These are phyloP conservation scores for Ocimum tenuiflorum DNA, from an alignment of 257 asterid genomes.

Conservation along the genomic window DNA sequence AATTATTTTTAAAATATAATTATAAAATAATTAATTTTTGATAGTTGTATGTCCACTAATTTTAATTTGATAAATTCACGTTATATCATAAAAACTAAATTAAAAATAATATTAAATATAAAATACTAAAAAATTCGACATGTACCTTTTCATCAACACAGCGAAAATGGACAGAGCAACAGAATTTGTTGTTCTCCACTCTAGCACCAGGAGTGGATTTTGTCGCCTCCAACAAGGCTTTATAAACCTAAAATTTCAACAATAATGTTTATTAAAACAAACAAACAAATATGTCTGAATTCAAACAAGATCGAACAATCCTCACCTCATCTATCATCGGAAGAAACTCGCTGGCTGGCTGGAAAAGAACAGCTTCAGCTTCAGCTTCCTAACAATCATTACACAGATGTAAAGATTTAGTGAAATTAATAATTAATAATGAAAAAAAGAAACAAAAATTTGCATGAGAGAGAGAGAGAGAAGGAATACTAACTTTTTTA, in stretches of 20 bases:
- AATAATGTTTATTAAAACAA: background rate
- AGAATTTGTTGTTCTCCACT: conserved; percentile 89
- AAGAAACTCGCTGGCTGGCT: conserved; percentile 84
- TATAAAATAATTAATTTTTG: too few species aligned
- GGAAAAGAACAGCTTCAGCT: conserved; percentile 61
- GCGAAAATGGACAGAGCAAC: conserved; percentile 85
- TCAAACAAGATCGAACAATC: too few species aligned
- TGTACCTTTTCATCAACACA: conserved; percentile 95
- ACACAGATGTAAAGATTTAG: background rate
- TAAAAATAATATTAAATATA: too few species aligned
- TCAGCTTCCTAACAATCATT: conserved; percentile 28
- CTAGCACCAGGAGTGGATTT: conserved; percentile 62
- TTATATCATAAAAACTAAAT: too few species aligned
- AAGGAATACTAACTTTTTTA: conserved; percentile 41
- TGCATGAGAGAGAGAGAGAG: conserved; percentile 8
- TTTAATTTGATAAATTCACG: too few species aligned
- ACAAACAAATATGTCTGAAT: too few species aligned
- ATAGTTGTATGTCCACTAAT: too few species aligned
- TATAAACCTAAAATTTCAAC: conserved; percentile 45
- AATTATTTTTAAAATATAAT: too few species aligned
- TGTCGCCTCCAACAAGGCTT: conserved; percentile 49
- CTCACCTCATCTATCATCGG: conserved; percentile 83
- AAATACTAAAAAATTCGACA: too few species aligned
- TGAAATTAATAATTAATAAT: background rate
- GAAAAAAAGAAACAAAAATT: background rate